A percentile compares a stretch with the other conserved stretches of the same genome.
Evolutionary conservation across 768 basidiomycete species (phyloP).

Genomic region (Chlorophyllum brunneum): DNA sequence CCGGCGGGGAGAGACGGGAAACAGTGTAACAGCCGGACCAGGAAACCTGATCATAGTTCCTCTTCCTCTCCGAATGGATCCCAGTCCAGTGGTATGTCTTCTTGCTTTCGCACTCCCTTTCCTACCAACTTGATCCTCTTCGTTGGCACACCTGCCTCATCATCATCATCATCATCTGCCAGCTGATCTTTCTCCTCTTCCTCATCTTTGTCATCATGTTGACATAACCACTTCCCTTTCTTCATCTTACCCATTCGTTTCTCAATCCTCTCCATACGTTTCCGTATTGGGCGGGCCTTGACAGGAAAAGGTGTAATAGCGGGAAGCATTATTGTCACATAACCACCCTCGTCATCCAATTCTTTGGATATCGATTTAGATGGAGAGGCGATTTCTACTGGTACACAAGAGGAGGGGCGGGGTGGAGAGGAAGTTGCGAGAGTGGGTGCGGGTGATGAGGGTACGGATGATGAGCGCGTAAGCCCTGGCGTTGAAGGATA

Average conservation of each 20-base stretch:
- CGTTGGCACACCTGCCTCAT: not conserved
- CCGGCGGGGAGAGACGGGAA: no score
- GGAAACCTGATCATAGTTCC: conserved; percentile 19
- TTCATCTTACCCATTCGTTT: conserved; percentile 27
- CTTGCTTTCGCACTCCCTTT: conserved; percentile 6
- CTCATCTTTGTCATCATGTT: conserved; percentile 26
- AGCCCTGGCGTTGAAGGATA: conserved; percentile 20
- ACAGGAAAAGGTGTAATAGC: conserved; percentile 38
- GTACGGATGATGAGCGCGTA: conserved; percentile 11
- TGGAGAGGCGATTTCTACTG: conserved; percentile 11
- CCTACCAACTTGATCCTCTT: not conserved
- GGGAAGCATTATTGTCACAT: conserved; percentile 15
- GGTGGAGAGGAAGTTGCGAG: conserved; percentile 11
- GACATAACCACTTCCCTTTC: conserved; percentile 28
- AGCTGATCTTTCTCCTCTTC: conserved; percentile 19
- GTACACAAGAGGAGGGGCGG: not conserved
- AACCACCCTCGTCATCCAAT: conserved; percentile 12
- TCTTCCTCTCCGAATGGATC: conserved; percentile 29
- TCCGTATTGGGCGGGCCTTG: conserved; percentile 30
- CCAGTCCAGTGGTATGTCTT: conserved; percentile 20
- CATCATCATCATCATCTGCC: conserved; percentile 11
- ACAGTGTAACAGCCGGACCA: no score
- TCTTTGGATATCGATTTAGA: conserved; percentile 10
- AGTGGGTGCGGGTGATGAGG: conserved; percentile 10
- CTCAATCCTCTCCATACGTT: conserved; percentile 29